phyloP scores from a whole-genome alignment of 2,329 filamentous ascomycete genomes.

The Lomentospora prolificans region DNA sequence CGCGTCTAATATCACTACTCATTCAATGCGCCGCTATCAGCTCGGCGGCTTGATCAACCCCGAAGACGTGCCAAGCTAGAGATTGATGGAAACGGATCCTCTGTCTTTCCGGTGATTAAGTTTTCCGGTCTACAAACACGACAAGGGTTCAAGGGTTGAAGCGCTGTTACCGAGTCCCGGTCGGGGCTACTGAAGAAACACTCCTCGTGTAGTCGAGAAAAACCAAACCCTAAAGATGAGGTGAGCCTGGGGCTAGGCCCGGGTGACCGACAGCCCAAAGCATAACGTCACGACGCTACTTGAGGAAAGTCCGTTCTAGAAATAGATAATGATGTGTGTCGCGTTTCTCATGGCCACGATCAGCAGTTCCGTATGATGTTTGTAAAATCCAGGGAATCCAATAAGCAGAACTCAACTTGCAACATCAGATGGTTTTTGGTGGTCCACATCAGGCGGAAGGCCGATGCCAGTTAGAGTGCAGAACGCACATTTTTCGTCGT shows the following conservation, averaged over 20 bases:
- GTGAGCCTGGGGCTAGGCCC: neutral
- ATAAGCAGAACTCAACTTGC: neutral
- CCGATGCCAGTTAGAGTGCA: neutral
- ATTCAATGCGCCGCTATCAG: too few species aligned
- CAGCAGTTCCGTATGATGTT: neutral
- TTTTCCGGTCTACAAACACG: neutral
- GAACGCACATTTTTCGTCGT: neutral
- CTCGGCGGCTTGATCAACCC: too few species aligned
- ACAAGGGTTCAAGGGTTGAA: neutral
- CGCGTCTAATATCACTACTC: too few species aligned
- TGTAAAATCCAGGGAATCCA: constrained; percentile 1
- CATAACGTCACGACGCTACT: neutral
- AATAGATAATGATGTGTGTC: neutral
- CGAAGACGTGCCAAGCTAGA: too few species aligned
- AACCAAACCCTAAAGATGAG: neutral
- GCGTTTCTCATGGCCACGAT: constrained; percentile 1
- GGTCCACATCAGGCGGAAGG: neutral
- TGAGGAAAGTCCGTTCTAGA: neutral
- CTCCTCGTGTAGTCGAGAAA: neutral
- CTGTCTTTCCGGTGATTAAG: neutral
- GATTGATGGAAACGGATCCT: neutral
- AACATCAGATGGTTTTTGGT: constrained; percentile 6
- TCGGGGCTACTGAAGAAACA: neutral
- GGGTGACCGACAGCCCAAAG: neutral
- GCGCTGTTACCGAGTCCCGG: neutral